These are phyloP conservation scores for Aspergillus ochraceus DNA, from an alignment of 2,329 filamentous ascomycete genomes.

Conservation along the genomic window DNA sequence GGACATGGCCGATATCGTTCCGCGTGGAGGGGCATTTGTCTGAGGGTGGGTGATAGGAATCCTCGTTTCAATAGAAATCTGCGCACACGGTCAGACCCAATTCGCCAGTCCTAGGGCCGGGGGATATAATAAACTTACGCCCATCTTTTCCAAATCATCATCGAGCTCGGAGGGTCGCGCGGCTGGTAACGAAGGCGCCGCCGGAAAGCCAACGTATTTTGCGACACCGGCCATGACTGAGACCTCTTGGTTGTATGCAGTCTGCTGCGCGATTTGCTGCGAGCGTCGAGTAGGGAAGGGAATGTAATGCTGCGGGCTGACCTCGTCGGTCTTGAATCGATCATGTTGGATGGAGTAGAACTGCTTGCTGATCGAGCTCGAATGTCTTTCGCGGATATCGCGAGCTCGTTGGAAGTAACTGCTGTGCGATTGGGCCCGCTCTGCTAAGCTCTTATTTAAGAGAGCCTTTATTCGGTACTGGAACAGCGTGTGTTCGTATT, in stretches of 20 bases:
- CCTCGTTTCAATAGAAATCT: slow-evolving; percentile 34
- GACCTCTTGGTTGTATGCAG: slow-evolving; percentile 93
- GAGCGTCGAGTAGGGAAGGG: slow-evolving; percentile 75
- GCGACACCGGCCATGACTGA: slow-evolving; percentile 86
- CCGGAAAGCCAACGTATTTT: slow-evolving; percentile 94
- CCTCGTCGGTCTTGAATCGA: slow-evolving; percentile 73
- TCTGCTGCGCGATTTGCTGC: slow-evolving; percentile 78
- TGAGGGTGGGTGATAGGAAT: slow-evolving; percentile 26
- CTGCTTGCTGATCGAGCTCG: slow-evolving; percentile 80
- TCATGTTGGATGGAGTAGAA: slow-evolving; percentile 94
- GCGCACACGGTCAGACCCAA: not conserved
- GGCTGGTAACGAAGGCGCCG: slow-evolving; percentile 79
- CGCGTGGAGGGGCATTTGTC: slow-evolving; percentile 30
- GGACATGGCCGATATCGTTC: slow-evolving; percentile 33
- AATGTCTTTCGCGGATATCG: slow-evolving; percentile 74
- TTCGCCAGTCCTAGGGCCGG: not conserved
- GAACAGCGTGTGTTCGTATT: slow-evolving; percentile 71
- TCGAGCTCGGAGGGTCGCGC: slow-evolving; percentile 74
- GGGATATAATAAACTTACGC: slow-evolving; percentile 58
- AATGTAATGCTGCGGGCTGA: slow-evolving; percentile 77
- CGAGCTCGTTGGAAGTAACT: slow-evolving; percentile 88
- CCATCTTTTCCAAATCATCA: slow-evolving; percentile 85
- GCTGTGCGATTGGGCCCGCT: slow-evolving; percentile 80
- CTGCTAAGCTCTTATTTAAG: slow-evolving; percentile 72
- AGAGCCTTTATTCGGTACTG: slow-evolving; percentile 73